Percentiles rank a stretch among this genome's conserved stretches.
These are phyloP conservation scores for Ceratocystiopsis brevicomis DNA, from an alignment of 2,329 filamentous ascomycete species.

Conservation along the genomic window DNA sequence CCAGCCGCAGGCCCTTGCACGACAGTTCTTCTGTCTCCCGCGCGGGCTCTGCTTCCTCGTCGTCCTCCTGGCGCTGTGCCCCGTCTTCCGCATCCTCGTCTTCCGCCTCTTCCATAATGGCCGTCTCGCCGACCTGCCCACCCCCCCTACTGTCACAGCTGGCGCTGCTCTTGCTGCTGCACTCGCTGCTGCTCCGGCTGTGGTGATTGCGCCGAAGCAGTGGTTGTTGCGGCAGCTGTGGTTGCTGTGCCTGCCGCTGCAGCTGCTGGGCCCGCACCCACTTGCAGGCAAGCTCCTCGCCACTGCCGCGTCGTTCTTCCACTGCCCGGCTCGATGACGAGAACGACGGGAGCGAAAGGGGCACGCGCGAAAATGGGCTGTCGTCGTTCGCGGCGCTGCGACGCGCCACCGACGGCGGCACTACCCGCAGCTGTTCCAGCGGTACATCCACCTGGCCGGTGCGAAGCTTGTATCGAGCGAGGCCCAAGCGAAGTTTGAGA, in stretches of 20 bases:
- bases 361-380: not conserved
- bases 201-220: not conserved
- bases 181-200: not conserved
- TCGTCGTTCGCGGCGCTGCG: constrained; percentile 3
- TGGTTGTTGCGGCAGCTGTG: not conserved
- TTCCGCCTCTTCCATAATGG: not conserved
- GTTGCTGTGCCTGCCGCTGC: constrained; percentile 1
- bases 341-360: too few relatives aligned
- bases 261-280: constrained; percentile 5
- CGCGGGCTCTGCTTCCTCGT: constrained; percentile 1
- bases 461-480: constrained; percentile 57
- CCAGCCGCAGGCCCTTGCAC: constrained; percentile 2
- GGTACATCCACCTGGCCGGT: constrained; percentile 53
- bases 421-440: constrained; percentile 36
- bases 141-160: not conserved
- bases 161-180: not conserved
- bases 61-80: not conserved
- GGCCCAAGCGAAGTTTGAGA: constrained; percentile 46
- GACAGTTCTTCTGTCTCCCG: not conserved
- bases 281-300: not conserved
- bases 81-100: constrained; percentile 7
- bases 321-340: too few relatives aligned
- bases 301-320: not conserved
- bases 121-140: not conserved
- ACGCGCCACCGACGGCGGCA: constrained; percentile 8